Percentiles rank a stretch among this genome's conserved stretches.
These are phyloP conservation scores for Coix lacrymajobi DNA, from an alignment of 176 grass and related monocot species.

Conservation along the genomic window DNA sequence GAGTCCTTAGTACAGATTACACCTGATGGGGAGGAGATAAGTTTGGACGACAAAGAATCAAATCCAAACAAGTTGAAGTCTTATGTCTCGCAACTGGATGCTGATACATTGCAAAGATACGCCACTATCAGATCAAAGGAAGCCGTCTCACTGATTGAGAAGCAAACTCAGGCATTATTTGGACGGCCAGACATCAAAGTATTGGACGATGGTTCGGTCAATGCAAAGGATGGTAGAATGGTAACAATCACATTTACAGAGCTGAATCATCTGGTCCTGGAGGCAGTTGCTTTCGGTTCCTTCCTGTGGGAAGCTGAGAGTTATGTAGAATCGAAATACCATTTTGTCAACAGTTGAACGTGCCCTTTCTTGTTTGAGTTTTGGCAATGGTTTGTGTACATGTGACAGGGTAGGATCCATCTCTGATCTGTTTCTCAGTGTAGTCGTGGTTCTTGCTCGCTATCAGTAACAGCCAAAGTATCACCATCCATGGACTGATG, in stretches of 20 bases:
- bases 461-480: background rate
- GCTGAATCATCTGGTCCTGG: slow-evolving; percentile 75
- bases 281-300: slow-evolving; percentile 79
- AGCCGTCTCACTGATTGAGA: slow-evolving; percentile 78
- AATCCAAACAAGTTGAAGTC: slow-evolving; percentile 66
- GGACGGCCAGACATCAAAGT: slow-evolving; percentile 86
- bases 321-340: slow-evolving; percentile 91
- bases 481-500: background rate
- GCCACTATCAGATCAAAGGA: slow-evolving; percentile 94
- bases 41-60: slow-evolving; percentile 42
- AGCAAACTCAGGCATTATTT: slow-evolving; percentile 94
- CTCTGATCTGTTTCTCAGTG: background rate
- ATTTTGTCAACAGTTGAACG: slow-evolving; percentile 75
- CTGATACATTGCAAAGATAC: slow-evolving; percentile 72
- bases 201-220: slow-evolving; percentile 64
- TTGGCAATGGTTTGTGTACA: slow-evolving; percentile 22
- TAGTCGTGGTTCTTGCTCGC: background rate
- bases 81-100: slow-evolving; percentile 76
- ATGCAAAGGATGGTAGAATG: slow-evolving; percentile 65
- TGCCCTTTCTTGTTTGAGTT: background rate
- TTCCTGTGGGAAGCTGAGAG: slow-evolving; percentile 93
- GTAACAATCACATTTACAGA: slow-evolving; percentile 74
- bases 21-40: slow-evolving; percentile 48
- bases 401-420: slow-evolving; percentile 26
- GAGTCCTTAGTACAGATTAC: slow-evolving; percentile 83